Evolutionary conservation across 768 basidiomycete genomes (phyloP).

Genomic region (Piloderma croceum): DNA sequence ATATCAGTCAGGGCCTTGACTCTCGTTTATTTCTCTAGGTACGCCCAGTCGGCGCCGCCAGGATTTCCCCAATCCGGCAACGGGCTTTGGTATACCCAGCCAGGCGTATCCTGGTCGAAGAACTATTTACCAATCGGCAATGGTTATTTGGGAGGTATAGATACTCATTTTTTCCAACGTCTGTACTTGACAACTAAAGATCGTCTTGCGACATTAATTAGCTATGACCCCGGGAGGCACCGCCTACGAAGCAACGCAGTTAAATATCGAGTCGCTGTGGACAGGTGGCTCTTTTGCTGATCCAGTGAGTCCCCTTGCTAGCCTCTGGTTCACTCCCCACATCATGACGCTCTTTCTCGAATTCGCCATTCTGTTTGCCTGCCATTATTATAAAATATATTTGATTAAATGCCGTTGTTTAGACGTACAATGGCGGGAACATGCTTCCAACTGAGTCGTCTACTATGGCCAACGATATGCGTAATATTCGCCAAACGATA

Average conservation of each 20-base stretch:
- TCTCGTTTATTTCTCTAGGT: no score
- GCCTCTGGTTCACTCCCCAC: no score
- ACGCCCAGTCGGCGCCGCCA: no score
- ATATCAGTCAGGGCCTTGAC: no score
- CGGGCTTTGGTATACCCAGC: conserved; percentile 62
- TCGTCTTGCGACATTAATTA: no score
- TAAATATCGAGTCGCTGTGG: conserved; percentile 78
- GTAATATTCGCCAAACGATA: conserved; percentile 47
- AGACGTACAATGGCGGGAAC: conserved; percentile 73
- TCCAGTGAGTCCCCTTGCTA: conserved; percentile 42
- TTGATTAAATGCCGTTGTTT: no score
- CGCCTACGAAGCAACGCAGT: conserved; percentile 50
- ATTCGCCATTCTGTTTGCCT: not conserved
- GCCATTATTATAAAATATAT: no score
- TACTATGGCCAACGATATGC: conserved; percentile 44
- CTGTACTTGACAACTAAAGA: no score
- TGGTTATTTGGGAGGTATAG: conserved; percentile 59
- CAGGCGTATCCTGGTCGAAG: conserved; percentile 49
- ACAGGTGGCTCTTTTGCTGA: conserved; percentile 68
- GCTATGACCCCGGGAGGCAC: conserved; percentile 66
- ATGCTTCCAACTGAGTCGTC: conserved; percentile 39
- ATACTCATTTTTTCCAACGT: not conserved
- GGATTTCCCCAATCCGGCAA: conserved; percentile 72
- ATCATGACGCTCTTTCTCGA: no score
- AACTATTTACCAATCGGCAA: conserved; percentile 70